Percentiles rank a stretch among this genome's conserved stretches.
These are phyloP conservation scores for Diatrype stigma DNA, from an alignment of 2,329 filamentous ascomycete genomes.

Conservation along the genomic window DNA sequence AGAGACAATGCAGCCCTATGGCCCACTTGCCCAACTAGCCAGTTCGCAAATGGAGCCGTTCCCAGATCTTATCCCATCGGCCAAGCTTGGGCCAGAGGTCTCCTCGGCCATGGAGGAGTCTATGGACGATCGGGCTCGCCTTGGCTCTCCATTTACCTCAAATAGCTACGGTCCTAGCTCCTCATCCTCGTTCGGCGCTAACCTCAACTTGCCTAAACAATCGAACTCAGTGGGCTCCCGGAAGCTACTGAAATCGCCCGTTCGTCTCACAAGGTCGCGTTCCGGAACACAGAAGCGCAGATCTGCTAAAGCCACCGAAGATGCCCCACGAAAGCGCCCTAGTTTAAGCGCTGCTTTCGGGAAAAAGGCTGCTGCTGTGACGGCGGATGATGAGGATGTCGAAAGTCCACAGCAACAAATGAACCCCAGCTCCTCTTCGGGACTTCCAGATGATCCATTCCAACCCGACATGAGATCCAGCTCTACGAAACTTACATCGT, in stretches of 20 bases:
- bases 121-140: slow-evolving; percentile 30
- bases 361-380: slow-evolving; percentile 20
- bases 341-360: slow-evolving; percentile 53
- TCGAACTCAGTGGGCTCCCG: slow-evolving; percentile 47
- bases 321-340: slow-evolving; percentile 47
- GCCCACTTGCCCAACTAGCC: slow-evolving; percentile 58
- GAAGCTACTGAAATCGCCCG: slow-evolving; percentile 50
- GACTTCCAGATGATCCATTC: slow-evolving; percentile 4
- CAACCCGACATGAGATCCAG: not conserved
- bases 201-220: slow-evolving; percentile 36
- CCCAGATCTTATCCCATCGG: slow-evolving; percentile 7
- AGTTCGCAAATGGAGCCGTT: slow-evolving; percentile 33
- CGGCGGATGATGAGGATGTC: slow-evolving; percentile 1
- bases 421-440: not conserved
- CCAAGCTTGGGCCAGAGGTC: slow-evolving; percentile 4
- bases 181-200: slow-evolving; percentile 43
- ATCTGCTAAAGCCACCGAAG: slow-evolving; percentile 44
- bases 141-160: slow-evolving; percentile 53
- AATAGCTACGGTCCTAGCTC: slow-evolving; percentile 61
- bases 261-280: slow-evolving; percentile 45
- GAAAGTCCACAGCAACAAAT: slow-evolving; percentile 3
- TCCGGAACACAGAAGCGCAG: slow-evolving; percentile 53
- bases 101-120: slow-evolving; percentile 3
- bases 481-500: slow-evolving; percentile 21
- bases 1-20: slow-evolving; percentile 60